Conservation (phyloP, 257 asterid species). For the Cinchona pubescens region DNA sequence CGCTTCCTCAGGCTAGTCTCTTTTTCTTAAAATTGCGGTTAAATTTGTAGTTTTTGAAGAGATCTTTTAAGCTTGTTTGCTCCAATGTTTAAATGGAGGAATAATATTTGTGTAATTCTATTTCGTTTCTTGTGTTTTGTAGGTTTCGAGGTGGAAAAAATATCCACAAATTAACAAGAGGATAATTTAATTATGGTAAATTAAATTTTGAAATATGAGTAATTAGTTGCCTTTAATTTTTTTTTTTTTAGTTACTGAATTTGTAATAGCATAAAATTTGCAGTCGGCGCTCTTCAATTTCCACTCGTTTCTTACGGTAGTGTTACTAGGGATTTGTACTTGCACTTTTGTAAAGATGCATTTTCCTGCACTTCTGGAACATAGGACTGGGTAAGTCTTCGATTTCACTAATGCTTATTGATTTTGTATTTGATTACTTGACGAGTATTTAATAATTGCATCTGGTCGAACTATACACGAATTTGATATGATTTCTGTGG, state of each 20-base stretch:
- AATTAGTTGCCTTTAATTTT: not conserved
- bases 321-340: constrained; percentile 81
- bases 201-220: not conserved
- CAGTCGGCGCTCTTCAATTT: constrained; percentile 91
- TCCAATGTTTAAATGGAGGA: not conserved
- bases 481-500: not conserved
- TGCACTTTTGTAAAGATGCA: constrained; percentile 89
- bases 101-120: not conserved
- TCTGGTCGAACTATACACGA: too few relatives aligned
- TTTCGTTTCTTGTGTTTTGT: not conserved
- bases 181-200: constrained; percentile 10
- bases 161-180: not conserved
- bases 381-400: constrained; percentile 73
- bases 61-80: not conserved
- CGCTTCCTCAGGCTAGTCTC: not conserved
- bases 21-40: not conserved
- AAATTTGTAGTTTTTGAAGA: not conserved
- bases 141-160: not conserved
- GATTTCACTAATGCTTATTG: not conserved
- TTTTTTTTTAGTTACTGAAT: not conserved
- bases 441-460: not conserved
- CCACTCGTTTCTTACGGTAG: constrained; percentile 87
- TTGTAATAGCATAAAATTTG: not conserved
- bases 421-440: not conserved
- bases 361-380: constrained; percentile 88